A percentile compares a stretch with the other conserved stretches of the same genome.
phyloP scores from a whole-genome alignment of 768 basidiomycete genomes.

The Leccinellum luteum region DNA sequence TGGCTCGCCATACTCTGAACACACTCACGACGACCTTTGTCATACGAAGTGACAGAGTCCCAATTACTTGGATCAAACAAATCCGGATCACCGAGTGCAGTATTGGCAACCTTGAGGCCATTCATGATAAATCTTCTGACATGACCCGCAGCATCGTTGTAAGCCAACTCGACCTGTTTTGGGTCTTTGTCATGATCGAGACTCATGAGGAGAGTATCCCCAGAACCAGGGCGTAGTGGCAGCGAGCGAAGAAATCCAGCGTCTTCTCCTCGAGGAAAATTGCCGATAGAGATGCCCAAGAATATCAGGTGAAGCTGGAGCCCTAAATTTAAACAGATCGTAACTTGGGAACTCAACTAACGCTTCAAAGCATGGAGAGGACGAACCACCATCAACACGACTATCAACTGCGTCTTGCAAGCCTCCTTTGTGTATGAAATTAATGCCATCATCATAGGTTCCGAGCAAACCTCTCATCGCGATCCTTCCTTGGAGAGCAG shows the following conservation, averaged over 20 bases:
- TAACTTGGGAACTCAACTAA: constrained; percentile 30
- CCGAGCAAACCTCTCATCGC: constrained; percentile 83
- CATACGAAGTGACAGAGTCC: constrained; percentile 65
- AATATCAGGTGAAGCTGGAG: constrained; percentile 81
- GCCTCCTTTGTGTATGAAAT: constrained; percentile 58
- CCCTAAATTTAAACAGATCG: constrained; percentile 17
- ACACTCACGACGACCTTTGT: constrained; percentile 49
- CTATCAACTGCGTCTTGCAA: constrained; percentile 9
- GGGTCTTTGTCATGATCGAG: constrained; percentile 79
- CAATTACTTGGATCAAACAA: constrained; percentile 67
- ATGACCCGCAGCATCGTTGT: constrained; percentile 75
- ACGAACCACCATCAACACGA: no score
- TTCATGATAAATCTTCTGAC: constrained; percentile 84
- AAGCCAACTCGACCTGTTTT: constrained; percentile 72
- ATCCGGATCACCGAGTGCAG: constrained; percentile 62
- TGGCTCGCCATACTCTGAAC: neutral
- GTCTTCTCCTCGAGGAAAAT: constrained; percentile 73
- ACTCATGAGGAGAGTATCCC: constrained; percentile 85
- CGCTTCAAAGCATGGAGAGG: constrained; percentile 7
- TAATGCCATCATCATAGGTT: constrained; percentile 86
- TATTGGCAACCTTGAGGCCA: constrained; percentile 67
- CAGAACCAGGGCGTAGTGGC: constrained; percentile 71
- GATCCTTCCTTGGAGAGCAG: constrained; percentile 65
- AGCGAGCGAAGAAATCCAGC: constrained; percentile 72
- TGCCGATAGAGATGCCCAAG: constrained; percentile 89